Evolutionary conservation across 2,329 filamentous ascomycete genomes (phyloP).

Genomic region (Dactylellina sp.): DNA sequence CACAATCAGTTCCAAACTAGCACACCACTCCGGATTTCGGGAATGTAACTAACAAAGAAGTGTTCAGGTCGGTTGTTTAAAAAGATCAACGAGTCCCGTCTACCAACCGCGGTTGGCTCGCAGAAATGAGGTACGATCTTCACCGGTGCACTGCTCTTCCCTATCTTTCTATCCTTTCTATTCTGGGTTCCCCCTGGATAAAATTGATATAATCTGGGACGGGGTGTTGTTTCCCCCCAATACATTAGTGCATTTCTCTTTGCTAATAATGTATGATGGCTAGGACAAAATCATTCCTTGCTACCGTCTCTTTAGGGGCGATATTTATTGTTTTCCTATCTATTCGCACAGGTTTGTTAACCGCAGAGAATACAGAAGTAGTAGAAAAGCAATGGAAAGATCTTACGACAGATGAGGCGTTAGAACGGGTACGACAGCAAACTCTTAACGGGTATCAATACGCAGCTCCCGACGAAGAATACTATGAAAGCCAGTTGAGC

Average conservation of each 20-base stretch:
- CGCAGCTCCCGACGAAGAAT: slow-evolving; percentile 41
- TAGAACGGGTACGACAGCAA: slow-evolving; percentile 43
- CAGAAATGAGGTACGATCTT: slow-evolving; percentile 57
- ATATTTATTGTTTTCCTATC: slow-evolving; percentile 44
- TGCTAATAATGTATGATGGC: slow-evolving; percentile 27
- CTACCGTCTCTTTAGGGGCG: slow-evolving; percentile 50
- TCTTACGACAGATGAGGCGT: slow-evolving; percentile 49
- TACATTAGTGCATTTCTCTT: background rate
- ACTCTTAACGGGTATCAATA: slow-evolving; percentile 48
- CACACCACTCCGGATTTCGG: slow-evolving; percentile 42
- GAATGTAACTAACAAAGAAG: slow-evolving; percentile 6
- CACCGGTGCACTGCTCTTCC: slow-evolving; percentile 13
- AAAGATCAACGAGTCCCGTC: slow-evolving; percentile 45
- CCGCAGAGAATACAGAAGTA: slow-evolving; percentile 24
- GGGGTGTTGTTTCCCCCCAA: slow-evolving; percentile 9
- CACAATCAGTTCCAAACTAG: slow-evolving; percentile 2
- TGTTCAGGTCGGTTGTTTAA: slow-evolving; percentile 22
- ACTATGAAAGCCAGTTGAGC: slow-evolving; percentile 33
- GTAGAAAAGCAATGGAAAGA: slow-evolving; percentile 30
- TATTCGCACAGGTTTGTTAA: slow-evolving; percentile 53
- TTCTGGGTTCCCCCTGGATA: slow-evolving; percentile 12
- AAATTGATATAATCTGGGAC: slow-evolving; percentile 23
- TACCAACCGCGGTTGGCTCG: slow-evolving; percentile 18
- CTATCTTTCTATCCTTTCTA: slow-evolving; percentile 1
- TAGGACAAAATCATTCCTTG: slow-evolving; percentile 48